phyloP scores from a whole-genome alignment of 495 filamentous ascomycete genomes.

The Sporormia fimetaria region DNA sequence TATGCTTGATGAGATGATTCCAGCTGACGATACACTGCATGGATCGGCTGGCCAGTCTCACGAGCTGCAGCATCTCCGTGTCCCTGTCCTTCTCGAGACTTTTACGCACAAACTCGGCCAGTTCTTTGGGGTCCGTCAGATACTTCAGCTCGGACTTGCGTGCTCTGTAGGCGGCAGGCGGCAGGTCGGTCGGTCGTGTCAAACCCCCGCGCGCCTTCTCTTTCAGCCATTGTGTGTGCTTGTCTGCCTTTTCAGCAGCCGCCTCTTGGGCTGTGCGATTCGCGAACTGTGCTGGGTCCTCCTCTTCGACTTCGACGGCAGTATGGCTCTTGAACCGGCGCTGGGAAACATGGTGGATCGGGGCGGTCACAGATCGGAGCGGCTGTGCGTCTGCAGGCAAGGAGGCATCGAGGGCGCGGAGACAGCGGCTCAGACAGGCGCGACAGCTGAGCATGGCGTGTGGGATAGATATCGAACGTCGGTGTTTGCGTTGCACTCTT shows the following conservation, averaged over 20 bases:
- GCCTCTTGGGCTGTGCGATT: background rate
- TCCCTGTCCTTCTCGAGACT: constrained; percentile 44
- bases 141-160: constrained; percentile 43
- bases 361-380: constrained; percentile 6
- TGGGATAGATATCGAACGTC: background rate
- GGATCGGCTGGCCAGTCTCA: constrained; percentile 52
- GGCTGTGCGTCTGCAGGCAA: background rate
- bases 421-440: constrained; percentile 23
- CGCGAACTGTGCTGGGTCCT: background rate
- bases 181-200: background rate
- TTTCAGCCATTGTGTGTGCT: constrained; percentile 6
- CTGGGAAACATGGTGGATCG: background rate
- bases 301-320: background rate
- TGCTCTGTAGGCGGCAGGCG: background rate
- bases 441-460: constrained; percentile 24
- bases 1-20: constrained; percentile 73
- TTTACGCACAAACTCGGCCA: constrained; percentile 50
- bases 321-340: constrained; percentile 9
- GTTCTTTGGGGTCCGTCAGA: constrained; percentile 52
- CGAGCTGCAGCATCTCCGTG: constrained; percentile 52
- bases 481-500: background rate
- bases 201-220: constrained; percentile 3
- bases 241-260: constrained; percentile 11
- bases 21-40: constrained; percentile 60
- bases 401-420: constrained; percentile 18